Conservation (phyloP, 2,329 filamentous ascomycete genomes). For the Didymella glomerata region DNA sequence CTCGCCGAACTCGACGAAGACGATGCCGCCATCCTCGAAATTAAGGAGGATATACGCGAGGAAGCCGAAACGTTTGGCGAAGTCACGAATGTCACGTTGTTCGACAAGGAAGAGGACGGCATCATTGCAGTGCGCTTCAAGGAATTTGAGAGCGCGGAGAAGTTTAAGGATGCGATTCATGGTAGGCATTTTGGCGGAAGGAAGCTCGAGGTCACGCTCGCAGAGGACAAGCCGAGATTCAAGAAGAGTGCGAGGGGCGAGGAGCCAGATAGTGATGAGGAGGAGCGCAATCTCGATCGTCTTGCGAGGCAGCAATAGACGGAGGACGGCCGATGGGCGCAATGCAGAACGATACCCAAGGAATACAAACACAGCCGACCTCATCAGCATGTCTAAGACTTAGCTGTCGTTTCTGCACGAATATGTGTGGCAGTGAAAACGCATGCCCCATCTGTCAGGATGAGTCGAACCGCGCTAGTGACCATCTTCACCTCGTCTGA, state of each 20-base stretch:
- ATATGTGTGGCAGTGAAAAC: slow-evolving; percentile 6
- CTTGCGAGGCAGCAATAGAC: slow-evolving; percentile 19
- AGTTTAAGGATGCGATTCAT: slow-evolving; percentile 33
- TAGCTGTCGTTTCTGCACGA: not conserved
- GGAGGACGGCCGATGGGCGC: not conserved
- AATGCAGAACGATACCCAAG: not conserved
- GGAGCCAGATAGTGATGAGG: slow-evolving; percentile 38
- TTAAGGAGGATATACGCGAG: slow-evolving; percentile 92
- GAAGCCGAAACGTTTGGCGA: slow-evolving; percentile 86
- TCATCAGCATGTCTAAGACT: not conserved
- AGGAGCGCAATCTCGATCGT: slow-evolving; percentile 28
- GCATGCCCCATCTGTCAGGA: slow-evolving; percentile 5
- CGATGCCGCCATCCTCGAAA: slow-evolving; percentile 81
- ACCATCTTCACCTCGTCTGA: not conserved
- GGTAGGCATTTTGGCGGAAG: slow-evolving; percentile 31
- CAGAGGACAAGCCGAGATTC: slow-evolving; percentile 43
- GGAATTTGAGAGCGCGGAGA: slow-evolving; percentile 68
- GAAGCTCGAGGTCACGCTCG: slow-evolving; percentile 32
- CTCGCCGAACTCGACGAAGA: slow-evolving; percentile 85
- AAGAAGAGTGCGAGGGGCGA: slow-evolving; percentile 40
- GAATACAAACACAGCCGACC: not conserved
- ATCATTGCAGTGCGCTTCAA: slow-evolving; percentile 86
- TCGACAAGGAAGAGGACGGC: slow-evolving; percentile 84
- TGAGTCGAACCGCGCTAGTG: slow-evolving; percentile 18
- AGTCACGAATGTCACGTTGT: slow-evolving; percentile 91